Evolutionary conservation across 2,329 filamentous ascomycete species (phyloP), one percentile per base, ranked within the genome.

Genomic region (Blastomyces parvus): DNA sequence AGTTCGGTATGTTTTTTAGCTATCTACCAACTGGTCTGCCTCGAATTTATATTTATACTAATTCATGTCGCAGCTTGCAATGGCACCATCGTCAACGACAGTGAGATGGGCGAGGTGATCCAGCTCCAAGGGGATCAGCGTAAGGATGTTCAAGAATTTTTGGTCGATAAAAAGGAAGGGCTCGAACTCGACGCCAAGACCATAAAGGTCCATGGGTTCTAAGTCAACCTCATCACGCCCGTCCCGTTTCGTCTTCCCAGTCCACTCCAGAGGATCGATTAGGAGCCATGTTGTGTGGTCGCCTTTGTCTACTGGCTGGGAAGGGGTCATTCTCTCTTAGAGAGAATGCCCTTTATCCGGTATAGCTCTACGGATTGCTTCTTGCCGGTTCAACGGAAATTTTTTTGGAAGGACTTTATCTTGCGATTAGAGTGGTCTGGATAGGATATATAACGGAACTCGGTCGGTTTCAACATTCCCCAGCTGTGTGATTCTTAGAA

Each of bases 61-160:
- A 74, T 66, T 19, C 60, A 67, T 62, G 60, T 59, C 14, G 7
- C 67, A 90, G 93, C 94, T 80, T 97, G 93, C 90, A 97, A 99
- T 97, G 94, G 94, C 86, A 97, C 92, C 82, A 95, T 97, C 79
- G 92, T 97, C 80, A 86, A 86, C 77, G 93, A 97, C 81, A 86
- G 85, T 72, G 91, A 96, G 81, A 96, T 97, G 90, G 93, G 93
- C 78, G 92, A 97, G 84, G 93, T 97, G 85, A 97, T 99, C 77
- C 94, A 99, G 85, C 89, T 99, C 76, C 94, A 99, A 81, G 94
- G 94, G 74, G 94, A 99, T 79, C 94, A 99, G 84, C 93, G 94
- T 81, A 96, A 96, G 82, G 91, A 96, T 86, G 90, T 97, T 78
- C 90, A 95, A 80, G 91, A 97, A 76, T 99, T 97, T 83, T 87